Base-by-base conservation (phyloP, 768 basidiomycete genomes). In the Coprinopsis marcescibilis region DNA sequence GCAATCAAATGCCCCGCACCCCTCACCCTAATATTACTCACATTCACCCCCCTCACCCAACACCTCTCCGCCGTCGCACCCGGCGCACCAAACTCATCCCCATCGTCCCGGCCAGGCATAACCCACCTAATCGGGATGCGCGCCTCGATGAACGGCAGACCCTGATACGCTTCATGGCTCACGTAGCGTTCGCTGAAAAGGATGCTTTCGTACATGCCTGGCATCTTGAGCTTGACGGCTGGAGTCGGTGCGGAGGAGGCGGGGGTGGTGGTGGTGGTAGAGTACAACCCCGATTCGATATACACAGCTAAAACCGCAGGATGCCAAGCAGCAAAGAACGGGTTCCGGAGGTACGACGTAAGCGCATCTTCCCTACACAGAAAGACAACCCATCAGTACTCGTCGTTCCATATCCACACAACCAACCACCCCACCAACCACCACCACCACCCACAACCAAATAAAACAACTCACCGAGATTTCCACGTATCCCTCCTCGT, bases 271-370 rank as follows among this genome's bases (percentile, higher is more conserved):
- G 67, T 62, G 2, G 43, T 61, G 43, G 50, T 64, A 30, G 53
- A 63, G 51, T 70, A 68, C 4, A 84, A 64, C 2, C 72, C 86
- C 49, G 77, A 71, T 23, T 83, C 72, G 46, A 86, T 64, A 56
- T 89, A 90, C 15, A 68, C 46, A 30, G 69, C 63, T 21, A 91
- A 68, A 3, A 77, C 79, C 0, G 69, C 73, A 0, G 79, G 77
- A 57, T 89, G 71, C 89, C 89, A 91, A 1, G 70, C 64, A 2
- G 57, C 53, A 60, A 91, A 93, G 71, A 90, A 91, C 0, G 81
- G 73, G 24, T 67, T 76, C 43, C 67, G 62, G 42, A 58, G 51
- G 56, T 89, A 76, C 5, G 62, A 53, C 7, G 53, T 57, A 4
- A 72, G 56, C 1, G 86, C 89, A 48, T 83, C 84, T 32, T 81